A percentile compares a stretch with the other conserved stretches of the same genome.
phyloP scores from a whole-genome alignment of 164 flowering plant genomes.

The Aristolochia contorta region DNA sequence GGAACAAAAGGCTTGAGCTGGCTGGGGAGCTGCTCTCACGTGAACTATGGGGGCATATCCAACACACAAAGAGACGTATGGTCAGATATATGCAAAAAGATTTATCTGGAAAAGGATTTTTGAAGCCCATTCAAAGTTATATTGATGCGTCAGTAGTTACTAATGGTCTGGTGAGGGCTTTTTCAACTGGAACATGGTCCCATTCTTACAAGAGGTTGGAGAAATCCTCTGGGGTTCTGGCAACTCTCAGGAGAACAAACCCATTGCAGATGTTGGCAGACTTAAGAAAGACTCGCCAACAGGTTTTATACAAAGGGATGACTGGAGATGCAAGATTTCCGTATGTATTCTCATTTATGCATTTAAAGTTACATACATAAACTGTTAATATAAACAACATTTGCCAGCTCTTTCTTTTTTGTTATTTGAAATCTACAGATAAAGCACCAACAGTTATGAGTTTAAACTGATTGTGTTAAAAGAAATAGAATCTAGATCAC shows the following conservation, averaged over 20 bases:
- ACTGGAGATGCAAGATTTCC: conserved; percentile 96
- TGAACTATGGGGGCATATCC: conserved; percentile 58
- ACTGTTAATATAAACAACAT: background rate
- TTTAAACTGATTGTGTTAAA: too few relatives aligned
- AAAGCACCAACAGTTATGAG: background rate
- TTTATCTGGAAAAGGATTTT: conserved; percentile 49
- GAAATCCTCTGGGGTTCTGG: conserved; percentile 68
- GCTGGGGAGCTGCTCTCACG: conserved; percentile 76
- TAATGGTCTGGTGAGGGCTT: conserved; percentile 85
- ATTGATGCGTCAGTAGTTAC: conserved; percentile 67
- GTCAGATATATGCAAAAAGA: conserved; percentile 70
- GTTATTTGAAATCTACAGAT: background rate
- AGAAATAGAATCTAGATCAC: too few relatives aligned
- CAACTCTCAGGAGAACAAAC: conserved; percentile 70
- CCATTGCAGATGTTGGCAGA: conserved; percentile 68
- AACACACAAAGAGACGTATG: conserved; percentile 76
- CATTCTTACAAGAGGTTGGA: conserved; percentile 65
- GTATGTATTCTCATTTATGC: conserved; percentile 37
- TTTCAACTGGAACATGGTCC: conserved; percentile 87
- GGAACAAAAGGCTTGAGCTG: conserved; percentile 79
- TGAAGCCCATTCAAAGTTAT: conserved; percentile 65
- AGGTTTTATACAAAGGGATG: conserved; percentile 72
- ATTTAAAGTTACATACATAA: background rate
- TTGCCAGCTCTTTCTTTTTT: background rate
- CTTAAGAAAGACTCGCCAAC: conserved; percentile 78